phyloP scores from a whole-genome alignment of 2,329 filamentous ascomycete species.

The Neofusicoccum kwambonambiense region DNA sequence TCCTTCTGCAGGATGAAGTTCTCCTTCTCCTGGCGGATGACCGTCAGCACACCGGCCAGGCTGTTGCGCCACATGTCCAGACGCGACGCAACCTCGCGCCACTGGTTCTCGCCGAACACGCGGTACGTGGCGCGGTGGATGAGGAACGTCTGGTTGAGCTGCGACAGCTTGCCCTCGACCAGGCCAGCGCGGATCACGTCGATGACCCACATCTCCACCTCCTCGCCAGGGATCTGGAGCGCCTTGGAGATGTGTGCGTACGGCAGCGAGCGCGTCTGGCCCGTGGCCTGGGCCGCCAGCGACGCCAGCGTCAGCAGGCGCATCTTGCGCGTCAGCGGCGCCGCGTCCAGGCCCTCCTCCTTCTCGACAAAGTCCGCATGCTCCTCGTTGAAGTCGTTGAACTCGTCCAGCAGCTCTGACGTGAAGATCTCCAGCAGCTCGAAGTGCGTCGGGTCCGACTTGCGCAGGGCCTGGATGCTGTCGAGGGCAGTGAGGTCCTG shows the following conservation, averaged over 20 bases:
- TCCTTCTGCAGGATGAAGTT: slow-evolving; percentile 76
- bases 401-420: slow-evolving; percentile 90
- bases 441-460: slow-evolving; percentile 80
- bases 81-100: slow-evolving; percentile 87
- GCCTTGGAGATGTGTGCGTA: slow-evolving; percentile 83
- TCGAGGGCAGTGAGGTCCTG: slow-evolving; percentile 68
- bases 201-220: slow-evolving; percentile 98
- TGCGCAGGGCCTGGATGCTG: slow-evolving; percentile 80
- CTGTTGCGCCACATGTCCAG: slow-evolving; percentile 89
- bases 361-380: slow-evolving; percentile 82
- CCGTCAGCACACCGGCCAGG: slow-evolving; percentile 72
- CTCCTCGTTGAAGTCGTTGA: slow-evolving; percentile 91
- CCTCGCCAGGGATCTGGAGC: slow-evolving; percentile 75
- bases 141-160: slow-evolving; percentile 88
- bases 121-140: slow-evolving; percentile 96
- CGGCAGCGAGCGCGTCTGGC: slow-evolving; percentile 78
- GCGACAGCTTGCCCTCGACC: slow-evolving; percentile 93
- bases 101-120: slow-evolving; percentile 97
- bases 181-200: slow-evolving; percentile 95
- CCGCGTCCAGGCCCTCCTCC: slow-evolving; percentile 68
- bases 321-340: slow-evolving; percentile 87
- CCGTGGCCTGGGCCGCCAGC: slow-evolving; percentile 70
- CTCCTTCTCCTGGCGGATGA: slow-evolving; percentile 77
- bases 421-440: slow-evolving; percentile 95
- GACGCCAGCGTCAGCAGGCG: slow-evolving; percentile 90